Base-by-base conservation (phyloP, 2,329 filamentous ascomycete species). In the Zelopaecilomyces penicillatus region DNA sequence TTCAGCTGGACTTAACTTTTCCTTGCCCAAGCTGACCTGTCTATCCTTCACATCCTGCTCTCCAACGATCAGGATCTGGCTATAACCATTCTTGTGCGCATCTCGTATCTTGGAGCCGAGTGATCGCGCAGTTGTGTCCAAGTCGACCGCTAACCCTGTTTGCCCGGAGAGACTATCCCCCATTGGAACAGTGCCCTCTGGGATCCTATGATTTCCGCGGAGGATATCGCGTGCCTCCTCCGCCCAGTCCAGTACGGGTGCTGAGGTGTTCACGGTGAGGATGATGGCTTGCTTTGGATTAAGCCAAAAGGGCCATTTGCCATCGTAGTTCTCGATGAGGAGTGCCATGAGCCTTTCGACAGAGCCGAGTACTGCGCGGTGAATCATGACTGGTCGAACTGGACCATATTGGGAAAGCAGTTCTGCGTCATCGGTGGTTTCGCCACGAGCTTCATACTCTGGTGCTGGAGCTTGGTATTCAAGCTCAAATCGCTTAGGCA, bases 241-340 rank as follows among this genome's bases (percentile, higher is more conserved):
- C 26, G 66, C 75, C 69, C 65, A 77, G 1, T 62, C 61, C 7
- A 82, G 48, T 1, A 83, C 71, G 1, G 71, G 66, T 4, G 70
- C 65, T 4, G 71, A 74, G 40, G 81, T 73, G 55, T 85, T 88
- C 43, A 91, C 74, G 0, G 85, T 85, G 30, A 93, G 64, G 45
- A 95, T 75, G 38, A 84, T 78, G 36, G 79, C 82, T 58, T 93
- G 89, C 5, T 81, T 78, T 1, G 88, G 88, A 44, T 85, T 90
- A 7, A 95, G 71, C 89, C 88, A 95, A 61, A 95, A 91, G 4
- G 88, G 88, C 79, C 87, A 94, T 46, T 75, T 76, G 11, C 86
- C 86, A 45, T 83, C 74, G 54, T 90, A 87, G 52, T 87, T 83
- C 64, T 95, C 89, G 44, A 93, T 90, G 35, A 95, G 65, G 10